Evolutionary conservation across 768 basidiomycete genomes (phyloP), one percentile per base, ranked within the genome.

Genomic region (Termitomyces sp.): DNA sequence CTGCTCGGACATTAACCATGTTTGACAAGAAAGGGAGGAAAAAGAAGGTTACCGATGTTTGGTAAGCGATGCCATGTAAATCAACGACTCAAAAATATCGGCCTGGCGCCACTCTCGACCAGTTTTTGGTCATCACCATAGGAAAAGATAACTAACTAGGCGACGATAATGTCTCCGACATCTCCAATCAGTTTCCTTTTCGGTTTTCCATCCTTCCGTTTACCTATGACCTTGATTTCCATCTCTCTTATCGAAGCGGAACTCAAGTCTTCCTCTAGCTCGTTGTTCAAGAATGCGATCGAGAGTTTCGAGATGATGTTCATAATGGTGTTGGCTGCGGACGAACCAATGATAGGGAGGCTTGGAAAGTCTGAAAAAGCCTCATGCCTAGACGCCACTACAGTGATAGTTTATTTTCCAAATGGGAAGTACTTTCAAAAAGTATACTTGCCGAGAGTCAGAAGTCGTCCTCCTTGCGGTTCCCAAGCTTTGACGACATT

Each of bases 401-500:
- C 13, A 39, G 54, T 5, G 34, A 57, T 15, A 26, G 45, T 47
- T 18, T 44, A 52, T 49, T 54, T 20, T 20, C 18, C 29, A 20
- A n/a, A 20, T 54, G 54, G 9, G 44, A 4, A 24, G 31, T n/a
- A 49, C 26, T 28, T 20, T 52, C 24, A 2, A 29, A 41, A 20
- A 12, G 20, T 51, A 37, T 20, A 65, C 73, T 44, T 48, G 82
- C 84, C 72, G 29, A 85, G 67, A 3, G 84, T 85, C 33, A 83
- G 54, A 20, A 85, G 66, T 42, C 72, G 69, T 56, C 68, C 64
- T 29, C 69, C 73, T 49, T 76, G 65, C 9, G 77, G 75, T 51
- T 78, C 76, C 87, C 89, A 91, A 12, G 68, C 70, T 37, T 71
- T 72, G 8, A 86, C 74, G 26, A 90, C 70, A 29, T 77, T 77